Conservation (phyloP, 2,329 filamentous ascomycete genomes). For the Claviceps sp. region DNA sequence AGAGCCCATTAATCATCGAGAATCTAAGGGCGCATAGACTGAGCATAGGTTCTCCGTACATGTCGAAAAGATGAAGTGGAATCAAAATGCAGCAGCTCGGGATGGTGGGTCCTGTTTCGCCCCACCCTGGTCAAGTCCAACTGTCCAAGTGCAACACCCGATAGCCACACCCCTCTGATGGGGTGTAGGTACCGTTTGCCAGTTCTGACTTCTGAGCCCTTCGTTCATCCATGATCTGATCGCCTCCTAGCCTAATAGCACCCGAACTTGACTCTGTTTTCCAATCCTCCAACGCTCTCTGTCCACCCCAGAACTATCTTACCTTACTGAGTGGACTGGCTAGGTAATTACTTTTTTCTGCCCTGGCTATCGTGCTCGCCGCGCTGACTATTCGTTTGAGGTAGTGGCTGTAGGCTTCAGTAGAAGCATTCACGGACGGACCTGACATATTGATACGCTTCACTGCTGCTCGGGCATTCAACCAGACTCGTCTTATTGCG, state of each 20-base stretch:
- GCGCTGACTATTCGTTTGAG: background rate
- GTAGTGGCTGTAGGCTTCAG: slow-evolving; percentile 1
- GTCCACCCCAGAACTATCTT: slow-evolving; percentile 3
- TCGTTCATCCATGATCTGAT: slow-evolving; percentile 1
- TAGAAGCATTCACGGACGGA: slow-evolving; percentile 3
- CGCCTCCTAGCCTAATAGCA: background rate
- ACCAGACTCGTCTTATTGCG: background rate
- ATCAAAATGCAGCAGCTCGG: background rate
- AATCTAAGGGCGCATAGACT: background rate
- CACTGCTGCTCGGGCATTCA: background rate
- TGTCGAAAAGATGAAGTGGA: background rate
- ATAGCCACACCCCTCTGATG: too few relatives aligned
- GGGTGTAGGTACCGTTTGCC: too few relatives aligned
- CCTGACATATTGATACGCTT: background rate
- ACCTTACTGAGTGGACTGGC: background rate
- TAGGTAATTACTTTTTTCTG: slow-evolving; percentile 1
- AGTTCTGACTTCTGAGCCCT: background rate
- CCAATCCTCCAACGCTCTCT: slow-evolving; percentile 5
- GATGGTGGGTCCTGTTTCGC: background rate
- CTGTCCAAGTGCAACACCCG: background rate
- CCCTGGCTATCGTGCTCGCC: slow-evolving; percentile 3
- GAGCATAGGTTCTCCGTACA: background rate
- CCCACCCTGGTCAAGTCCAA: background rate
- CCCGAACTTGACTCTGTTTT: background rate
- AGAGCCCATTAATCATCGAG: too few relatives aligned